Evolutionary conservation across 495 filamentous ascomycete species (phyloP).

Genomic region (Lasiosphaeria miniovina): DNA sequence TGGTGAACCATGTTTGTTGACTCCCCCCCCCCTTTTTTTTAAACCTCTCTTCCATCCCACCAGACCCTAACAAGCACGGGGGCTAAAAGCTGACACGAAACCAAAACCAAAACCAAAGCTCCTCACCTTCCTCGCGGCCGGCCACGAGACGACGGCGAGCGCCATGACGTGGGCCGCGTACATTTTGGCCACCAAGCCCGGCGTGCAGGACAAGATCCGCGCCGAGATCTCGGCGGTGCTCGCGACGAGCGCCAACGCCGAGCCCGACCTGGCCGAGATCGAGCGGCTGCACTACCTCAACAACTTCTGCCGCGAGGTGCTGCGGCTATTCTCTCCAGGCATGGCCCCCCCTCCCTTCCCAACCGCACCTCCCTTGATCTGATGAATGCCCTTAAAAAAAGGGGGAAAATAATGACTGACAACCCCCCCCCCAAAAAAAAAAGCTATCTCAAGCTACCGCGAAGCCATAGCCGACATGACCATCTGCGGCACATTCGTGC

Average conservation of each 20-base stretch:
- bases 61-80: slow-evolving; percentile 47
- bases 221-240: slow-evolving; percentile 18
- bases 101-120: slow-evolving; percentile 13
- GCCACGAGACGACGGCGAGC: slow-evolving; percentile 29
- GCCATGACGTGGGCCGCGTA: slow-evolving; percentile 26
- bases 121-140: slow-evolving; percentile 27
- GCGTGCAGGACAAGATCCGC: slow-evolving; percentile 24
- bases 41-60: slow-evolving; percentile 41
- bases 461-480: slow-evolving; percentile 23
- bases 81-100: background rate
- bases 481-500: slow-evolving; percentile 24
- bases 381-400: background rate
- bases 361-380: background rate
- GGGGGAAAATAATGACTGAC: background rate
- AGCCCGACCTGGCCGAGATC: slow-evolving; percentile 16
- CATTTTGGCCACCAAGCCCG: slow-evolving; percentile 18
- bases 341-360: slow-evolving; percentile 30
- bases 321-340: slow-evolving; percentile 24
- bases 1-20: slow-evolving; percentile 21
- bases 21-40: slow-evolving; percentile 56
- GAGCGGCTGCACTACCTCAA: slow-evolving; percentile 25
- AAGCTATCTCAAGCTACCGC: slow-evolving; percentile 18
- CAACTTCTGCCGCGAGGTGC: slow-evolving; percentile 32
- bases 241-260: background rate
- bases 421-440: background rate